These are phyloP conservation scores for Beta macrorhiza DNA, from an alignment of 179 eudicot genomes.

Conservation along the genomic window DNA sequence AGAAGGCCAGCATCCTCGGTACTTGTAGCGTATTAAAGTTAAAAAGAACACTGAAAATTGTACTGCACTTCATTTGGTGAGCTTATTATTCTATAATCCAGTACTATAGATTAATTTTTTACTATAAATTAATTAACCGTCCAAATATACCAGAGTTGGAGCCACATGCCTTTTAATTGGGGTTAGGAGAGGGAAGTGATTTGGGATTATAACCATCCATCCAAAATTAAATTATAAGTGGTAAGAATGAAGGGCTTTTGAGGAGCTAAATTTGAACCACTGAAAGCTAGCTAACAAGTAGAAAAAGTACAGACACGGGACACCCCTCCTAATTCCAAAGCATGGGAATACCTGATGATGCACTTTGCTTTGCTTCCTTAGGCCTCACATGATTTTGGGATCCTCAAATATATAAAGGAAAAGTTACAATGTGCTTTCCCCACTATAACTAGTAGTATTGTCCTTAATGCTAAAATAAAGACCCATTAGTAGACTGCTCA, in stretches of 20 bases:
- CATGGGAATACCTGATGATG: constrained; percentile 1
- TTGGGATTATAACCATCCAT: constrained; percentile 1
- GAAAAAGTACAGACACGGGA: neutral
- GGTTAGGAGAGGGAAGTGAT: too few relatives aligned
- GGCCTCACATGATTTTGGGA: constrained; percentile 18
- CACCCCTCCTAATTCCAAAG: neutral
- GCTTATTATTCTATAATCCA: neutral
- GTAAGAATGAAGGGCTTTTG: neutral
- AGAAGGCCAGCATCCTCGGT: neutral
- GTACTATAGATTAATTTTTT: neutral
- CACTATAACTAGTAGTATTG: neutral
- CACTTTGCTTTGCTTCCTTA: constrained; percentile 15
- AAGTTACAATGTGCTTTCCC: neutral
- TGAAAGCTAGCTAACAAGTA: neutral
- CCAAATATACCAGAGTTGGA: neutral
- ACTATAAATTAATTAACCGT: neutral
- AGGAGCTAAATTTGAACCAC: neutral
- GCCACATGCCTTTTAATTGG: neutral
- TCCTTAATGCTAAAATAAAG: neutral
- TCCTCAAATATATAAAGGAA: constrained; percentile 6
- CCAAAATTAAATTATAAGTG: neutral
- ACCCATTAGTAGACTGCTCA: neutral
- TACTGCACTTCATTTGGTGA: neutral
- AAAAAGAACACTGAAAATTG: neutral
- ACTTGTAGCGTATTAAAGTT: neutral